Evolutionary conservation across 441 rosid species (phyloP), one percentile per base, ranked within the genome.

Genomic region (Euphorbia schlechtendalii): DNA sequence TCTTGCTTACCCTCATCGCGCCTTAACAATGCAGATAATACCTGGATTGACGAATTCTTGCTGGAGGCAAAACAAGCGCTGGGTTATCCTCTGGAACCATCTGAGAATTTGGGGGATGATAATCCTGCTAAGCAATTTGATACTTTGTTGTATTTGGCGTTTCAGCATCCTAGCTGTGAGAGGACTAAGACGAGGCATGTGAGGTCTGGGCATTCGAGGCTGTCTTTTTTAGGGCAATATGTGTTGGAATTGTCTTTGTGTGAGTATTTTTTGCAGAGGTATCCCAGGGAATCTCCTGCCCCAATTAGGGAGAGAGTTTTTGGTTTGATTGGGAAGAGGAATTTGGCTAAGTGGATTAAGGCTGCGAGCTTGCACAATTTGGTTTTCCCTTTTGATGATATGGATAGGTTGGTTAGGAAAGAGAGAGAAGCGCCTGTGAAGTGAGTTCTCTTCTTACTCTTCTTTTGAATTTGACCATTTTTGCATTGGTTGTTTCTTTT

Each of bases 81-180:
- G 15, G 99, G 96, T 6, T 93, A 93, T 60, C 84, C 93, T 24
- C 66, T 93, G 2, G 95, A 88, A 55, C 85, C 87, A 12, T 87
- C 90, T 0, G 88, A 86, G 4, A 65, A 56, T 3, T 62, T 77
- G 38, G 89, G 79, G 15, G 97, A 90, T 59, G 97, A 93, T 72
- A 93, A 90, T 69, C 99, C 97, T 0, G 99, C 96, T 5, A 90
- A 88, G 71, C 99, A 93, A 65, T 93, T 93, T 25, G 99, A 93
- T 72, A 79, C 90, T 15, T 46, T 93, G 78, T 71, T 90, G 30
- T 90, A 93, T 70, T 65, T 90, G 61, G 93, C 96, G 46, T 90
- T 93, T 71, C 99, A 88, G 84, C 97, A 93, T 57, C 97, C 87
- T 12, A 75, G 86, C 27, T 90, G 96, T 43, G 97, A 93, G 66